Evolutionary conservation across 169 alveolate genomes (phyloP), one percentile per base, ranked within the genome.

Genomic region (Plasmodium yoelii): DNA sequence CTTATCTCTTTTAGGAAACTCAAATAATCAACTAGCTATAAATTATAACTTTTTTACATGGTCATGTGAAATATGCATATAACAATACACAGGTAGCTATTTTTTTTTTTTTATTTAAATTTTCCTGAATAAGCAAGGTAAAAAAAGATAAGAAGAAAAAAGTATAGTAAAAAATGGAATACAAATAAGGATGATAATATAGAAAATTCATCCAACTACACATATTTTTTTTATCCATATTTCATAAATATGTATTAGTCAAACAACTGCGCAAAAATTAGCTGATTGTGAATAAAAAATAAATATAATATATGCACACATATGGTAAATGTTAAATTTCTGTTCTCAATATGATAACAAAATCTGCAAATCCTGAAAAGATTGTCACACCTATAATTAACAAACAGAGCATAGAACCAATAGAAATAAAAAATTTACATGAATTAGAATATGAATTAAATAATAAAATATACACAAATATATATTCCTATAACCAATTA

Each of bases 391-490:
- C 84, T 51, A 51, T 80, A 18, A 47, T 80, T 15, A 64, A 53
- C 53, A 68, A 57, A 39, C 15, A 12, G 8, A n/a, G 12, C 15
- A 53, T 1, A 3, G 68, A 59, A 26, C 47, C 59, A 34, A 2
- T 53, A 5, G 42, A 67, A 34, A 80, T 80, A 22, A 86, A 65
- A 70, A 86, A 28, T 34, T 34, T 86, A 19, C 34, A 86, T 28
- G 87, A 86, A 53, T 46, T 86, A 72, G 10, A 70, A 12, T 26
- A 86, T 9, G 91, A 86, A 5, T 70, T 69, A 86, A 59, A 59
- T n/a, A 4, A 19, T 57, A 86, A 86, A 71, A 70, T 86, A 18
- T 86, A 86, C 61, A 86, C 91, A 70, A 86, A 86, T 19, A 57
- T 86, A 57, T 86, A 86, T 26, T 9, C 91, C 0, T 86, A 69